phyloP scores from a whole-genome alignment of 1,284 basidiomycete species.

The Kwoniella shivajii region DNA sequence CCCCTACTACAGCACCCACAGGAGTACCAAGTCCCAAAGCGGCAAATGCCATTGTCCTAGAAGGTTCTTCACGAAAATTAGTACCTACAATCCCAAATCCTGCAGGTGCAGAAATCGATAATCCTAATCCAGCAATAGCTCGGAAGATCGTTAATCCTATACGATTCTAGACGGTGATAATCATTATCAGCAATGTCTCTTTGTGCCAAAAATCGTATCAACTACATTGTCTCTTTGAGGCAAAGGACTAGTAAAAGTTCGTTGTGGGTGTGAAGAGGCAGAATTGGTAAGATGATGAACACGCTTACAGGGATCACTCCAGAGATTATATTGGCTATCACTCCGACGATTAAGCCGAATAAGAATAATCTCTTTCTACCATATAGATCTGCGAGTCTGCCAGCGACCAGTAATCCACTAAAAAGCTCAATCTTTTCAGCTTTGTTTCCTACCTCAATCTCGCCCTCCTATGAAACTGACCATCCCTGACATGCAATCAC shows the following conservation, averaged over 20 bases:
- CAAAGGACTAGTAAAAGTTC: too few species aligned
- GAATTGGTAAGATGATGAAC: neutral
- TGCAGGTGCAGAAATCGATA: slow-evolving; percentile 28
- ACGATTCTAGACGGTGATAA: slow-evolving; percentile 7
- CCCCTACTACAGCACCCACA: slow-evolving; percentile 24
- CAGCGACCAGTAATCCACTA: slow-evolving; percentile 51
- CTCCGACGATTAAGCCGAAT: slow-evolving; percentile 27
- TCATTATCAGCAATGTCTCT: too few species aligned
- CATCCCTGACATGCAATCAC: too few species aligned
- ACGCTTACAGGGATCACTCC: slow-evolving; percentile 19
- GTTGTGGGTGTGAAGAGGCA: neutral
- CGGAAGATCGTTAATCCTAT: slow-evolving; percentile 29
- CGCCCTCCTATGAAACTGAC: neutral
- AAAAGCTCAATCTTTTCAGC: too few species aligned
- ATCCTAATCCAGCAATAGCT: slow-evolving; percentile 27
- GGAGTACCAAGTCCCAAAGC: slow-evolving; percentile 34
- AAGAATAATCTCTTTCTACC: slow-evolving; percentile 49
- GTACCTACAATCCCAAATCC: slow-evolving; percentile 34
- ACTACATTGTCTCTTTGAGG: too few species aligned
- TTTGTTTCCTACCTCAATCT: too few species aligned
- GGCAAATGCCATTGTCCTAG: slow-evolving; percentile 37
- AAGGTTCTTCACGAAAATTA: slow-evolving; percentile 7
- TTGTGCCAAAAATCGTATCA: too few species aligned
- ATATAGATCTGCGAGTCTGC: slow-evolving; percentile 52
- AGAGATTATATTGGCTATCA: slow-evolving; percentile 23